Base-by-base conservation (phyloP, 805 yeast species). In the Pichia californica region DNA sequence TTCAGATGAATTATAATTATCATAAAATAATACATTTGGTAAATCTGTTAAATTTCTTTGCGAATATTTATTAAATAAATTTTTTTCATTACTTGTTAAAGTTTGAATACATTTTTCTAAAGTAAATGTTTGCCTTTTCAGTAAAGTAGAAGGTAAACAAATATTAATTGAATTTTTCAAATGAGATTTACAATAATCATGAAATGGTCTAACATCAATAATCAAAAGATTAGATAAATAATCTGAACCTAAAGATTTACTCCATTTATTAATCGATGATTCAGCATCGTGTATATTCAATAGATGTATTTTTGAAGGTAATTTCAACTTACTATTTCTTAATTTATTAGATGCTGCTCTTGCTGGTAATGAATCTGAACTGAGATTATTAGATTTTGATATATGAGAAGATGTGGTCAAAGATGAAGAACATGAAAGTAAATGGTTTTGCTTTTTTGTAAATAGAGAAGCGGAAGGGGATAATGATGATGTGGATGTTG, bases 81-180 rank as follows among this genome's bases (percentile, higher is more conserved):
- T 41, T 48, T 70, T 73, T 45, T 81, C 88, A 43, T 66, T 64
- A 5, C 62, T 52, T 0, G 86, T 77, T 39, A 83, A 62, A 26
- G 85, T 79, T 40, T 74, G 76, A 20, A 83, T 63, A 52, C 87
- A 79, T 55, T 79, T 71, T 37, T 65, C 66, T 44, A 89, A 66
- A 3, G 79, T 78, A 54, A 85, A 89, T 41, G 81, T 82, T 27
- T 79, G 68, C 50, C 98, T 73, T 58, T 81, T 84, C 49, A 89
- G 66, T 33, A 89, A 68, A 0, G 97, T 89, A n/a, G 95, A 83
- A 2, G 98, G 97, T 13, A 89, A 64, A 60, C 95, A 86, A 30
- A 91, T 73, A 58, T 87, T 87, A 36, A 86, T 67, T 1, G 97
- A 75, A 33, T 73, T 68, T 4, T 53, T 55, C 11, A 91, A 61